Conservation (phyloP, 257 asterid genomes). For the Fraxinus pennsylvanica region DNA sequence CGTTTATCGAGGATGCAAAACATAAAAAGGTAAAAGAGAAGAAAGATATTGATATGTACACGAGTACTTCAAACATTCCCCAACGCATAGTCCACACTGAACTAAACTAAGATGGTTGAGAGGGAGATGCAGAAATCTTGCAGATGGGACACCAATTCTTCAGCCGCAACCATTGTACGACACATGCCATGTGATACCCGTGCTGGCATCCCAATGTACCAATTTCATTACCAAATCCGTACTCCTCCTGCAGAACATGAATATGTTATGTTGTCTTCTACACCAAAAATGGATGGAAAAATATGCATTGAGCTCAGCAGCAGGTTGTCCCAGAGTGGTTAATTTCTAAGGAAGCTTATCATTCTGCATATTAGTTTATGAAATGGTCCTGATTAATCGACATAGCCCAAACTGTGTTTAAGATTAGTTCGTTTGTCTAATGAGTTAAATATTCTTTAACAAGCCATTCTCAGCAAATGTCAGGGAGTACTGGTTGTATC, state of each 20-base stretch:
- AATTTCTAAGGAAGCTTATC: not conserved
- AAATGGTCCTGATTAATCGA: too few species aligned
- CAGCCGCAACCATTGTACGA: constrained; percentile 67
- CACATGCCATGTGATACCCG: constrained; percentile 61
- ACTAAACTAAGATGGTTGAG: constrained; percentile 21
- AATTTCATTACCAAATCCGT: constrained; percentile 55
- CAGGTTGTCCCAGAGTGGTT: not conserved
- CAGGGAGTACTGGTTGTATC: too few species aligned
- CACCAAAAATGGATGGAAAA: not conserved
- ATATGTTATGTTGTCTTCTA: not conserved
- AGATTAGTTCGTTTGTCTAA: too few species aligned
- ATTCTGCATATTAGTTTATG: too few species aligned
- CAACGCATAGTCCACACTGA: not conserved
- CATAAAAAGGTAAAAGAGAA: too few species aligned
- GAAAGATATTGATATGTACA: constrained; percentile 9
- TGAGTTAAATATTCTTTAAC: too few species aligned
- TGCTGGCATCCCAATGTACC: constrained; percentile 70
- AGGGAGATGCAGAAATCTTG: constrained; percentile 56
- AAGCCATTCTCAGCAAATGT: too few species aligned
- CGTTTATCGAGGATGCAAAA: not conserved
- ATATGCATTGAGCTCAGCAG: not conserved
- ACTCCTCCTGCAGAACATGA: constrained; percentile 68
- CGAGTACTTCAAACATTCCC: too few species aligned
- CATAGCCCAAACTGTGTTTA: too few species aligned
- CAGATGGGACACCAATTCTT: constrained; percentile 98